phyloP scores from a whole-genome alignment of 73 alveolate genomes.

The Tetrahymena malaccensis region DNA sequence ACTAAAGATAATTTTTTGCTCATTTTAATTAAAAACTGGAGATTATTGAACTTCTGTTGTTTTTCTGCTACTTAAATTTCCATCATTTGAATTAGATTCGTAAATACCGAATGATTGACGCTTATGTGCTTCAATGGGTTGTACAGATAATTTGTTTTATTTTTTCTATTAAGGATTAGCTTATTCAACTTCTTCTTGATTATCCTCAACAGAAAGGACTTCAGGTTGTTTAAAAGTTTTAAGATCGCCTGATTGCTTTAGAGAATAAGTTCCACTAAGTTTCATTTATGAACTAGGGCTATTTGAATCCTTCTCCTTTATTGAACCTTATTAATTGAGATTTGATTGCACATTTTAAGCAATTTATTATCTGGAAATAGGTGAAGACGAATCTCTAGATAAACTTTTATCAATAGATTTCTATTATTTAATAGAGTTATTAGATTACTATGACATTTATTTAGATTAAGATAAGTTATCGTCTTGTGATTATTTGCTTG shows the following conservation, averaged over 20 bases:
- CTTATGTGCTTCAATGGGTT: neutral
- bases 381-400: neutral
- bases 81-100: neutral
- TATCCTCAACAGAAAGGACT: neutral
- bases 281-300: neutral
- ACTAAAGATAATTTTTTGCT: neutral
- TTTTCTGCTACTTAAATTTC: neutral
- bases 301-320: neutral
- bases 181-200: neutral
- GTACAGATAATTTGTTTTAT: neutral
- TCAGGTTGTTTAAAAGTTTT: neutral
- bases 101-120: neutral
- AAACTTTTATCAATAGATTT: neutral
- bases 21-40: neutral
- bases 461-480: neutral
- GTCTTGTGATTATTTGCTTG: neutral
- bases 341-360: neutral
- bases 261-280: neutral
- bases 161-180: neutral
- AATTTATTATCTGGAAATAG: neutral
- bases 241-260: neutral
- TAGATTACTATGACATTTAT: neutral
- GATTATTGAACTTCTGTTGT: neutral
- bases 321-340: neutral
- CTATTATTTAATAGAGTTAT: neutral